Conservation (phyloP, 2,329 filamentous ascomycete species). For the Diaporthe destruens region DNA sequence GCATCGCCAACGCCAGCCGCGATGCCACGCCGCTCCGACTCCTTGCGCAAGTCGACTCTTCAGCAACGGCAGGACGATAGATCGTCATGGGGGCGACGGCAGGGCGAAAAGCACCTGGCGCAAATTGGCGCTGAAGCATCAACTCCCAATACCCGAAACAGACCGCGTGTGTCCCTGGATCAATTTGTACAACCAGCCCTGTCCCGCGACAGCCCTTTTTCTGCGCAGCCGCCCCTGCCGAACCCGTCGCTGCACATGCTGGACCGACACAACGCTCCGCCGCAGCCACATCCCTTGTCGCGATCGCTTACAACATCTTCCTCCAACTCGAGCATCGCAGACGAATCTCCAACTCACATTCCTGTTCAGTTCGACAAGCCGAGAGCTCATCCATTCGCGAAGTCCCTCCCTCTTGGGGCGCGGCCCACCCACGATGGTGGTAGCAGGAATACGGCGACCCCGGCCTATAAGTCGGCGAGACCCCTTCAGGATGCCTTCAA, state of each 20-base stretch:
- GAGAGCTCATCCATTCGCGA: constrained; percentile 71
- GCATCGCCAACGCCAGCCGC: constrained; percentile 63
- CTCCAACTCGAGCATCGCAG: constrained; percentile 80
- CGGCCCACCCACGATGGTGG: constrained; percentile 62
- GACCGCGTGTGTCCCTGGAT: constrained; percentile 83
- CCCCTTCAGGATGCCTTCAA: constrained; percentile 88
- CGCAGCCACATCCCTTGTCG: constrained; percentile 84
- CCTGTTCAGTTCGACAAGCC: constrained; percentile 67
- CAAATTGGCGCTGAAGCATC: constrained; percentile 66
- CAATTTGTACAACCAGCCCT: constrained; percentile 75
- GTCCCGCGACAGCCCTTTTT: constrained; percentile 74
- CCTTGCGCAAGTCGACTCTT: constrained; percentile 86
- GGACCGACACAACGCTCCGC: constrained; percentile 56
- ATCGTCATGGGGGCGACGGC: constrained; percentile 71
- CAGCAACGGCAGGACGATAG: constrained; percentile 84
- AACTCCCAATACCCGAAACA: constrained; percentile 69
- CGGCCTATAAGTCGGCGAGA: constrained; percentile 81
- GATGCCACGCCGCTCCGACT: constrained; percentile 78
- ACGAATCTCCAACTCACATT: constrained; percentile 77
- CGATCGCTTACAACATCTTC: constrained; percentile 89
- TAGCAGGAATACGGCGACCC: constrained; percentile 74
- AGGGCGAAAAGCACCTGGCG: constrained; percentile 68
- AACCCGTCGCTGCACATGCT: constrained; percentile 66
- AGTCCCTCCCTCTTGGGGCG: constrained; percentile 79
- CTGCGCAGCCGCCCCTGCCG: constrained; percentile 63